Percentiles rank a stretch among this genome's conserved stretches.
These are phyloP conservation scores for Phanerochaete carnosa DNA, from an alignment of 768 basidiomycete species.

Conservation along the genomic window DNA sequence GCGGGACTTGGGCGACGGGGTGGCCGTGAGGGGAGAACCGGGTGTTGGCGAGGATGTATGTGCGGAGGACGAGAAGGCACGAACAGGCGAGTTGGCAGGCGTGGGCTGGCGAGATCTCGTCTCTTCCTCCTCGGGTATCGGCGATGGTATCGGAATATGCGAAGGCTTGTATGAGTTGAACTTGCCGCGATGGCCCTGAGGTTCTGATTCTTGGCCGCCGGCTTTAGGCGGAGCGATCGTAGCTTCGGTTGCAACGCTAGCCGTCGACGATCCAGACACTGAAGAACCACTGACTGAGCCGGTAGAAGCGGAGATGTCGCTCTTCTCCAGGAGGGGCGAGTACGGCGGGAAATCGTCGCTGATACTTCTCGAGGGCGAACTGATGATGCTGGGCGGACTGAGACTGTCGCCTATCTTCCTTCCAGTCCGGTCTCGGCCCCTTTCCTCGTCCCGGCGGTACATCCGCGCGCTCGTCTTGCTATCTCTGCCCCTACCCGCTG, in stretches of 20 bases:
- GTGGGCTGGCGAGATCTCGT: conserved; percentile 47
- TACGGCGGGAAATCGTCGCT: conserved; percentile 14
- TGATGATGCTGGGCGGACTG: conserved; percentile 34
- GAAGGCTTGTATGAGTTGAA: not conserved
- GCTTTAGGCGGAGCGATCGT: not conserved
- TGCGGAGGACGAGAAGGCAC: conserved; percentile 20
- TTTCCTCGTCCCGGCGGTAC: conserved; percentile 24
- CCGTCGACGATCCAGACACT: conserved; percentile 26
- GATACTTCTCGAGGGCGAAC: conserved; percentile 18
- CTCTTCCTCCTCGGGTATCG: conserved; percentile 35
- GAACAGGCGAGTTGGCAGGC: conserved; percentile 59
- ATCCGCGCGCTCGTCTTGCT: conserved; percentile 2
- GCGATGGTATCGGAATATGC: conserved; percentile 19
- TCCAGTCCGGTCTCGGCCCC: conserved; percentile 42
- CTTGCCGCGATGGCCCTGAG: not conserved
- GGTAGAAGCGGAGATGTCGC: conserved; percentile 17
- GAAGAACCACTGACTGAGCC: conserved; percentile 13
- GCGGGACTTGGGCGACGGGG: conserved; percentile 11
- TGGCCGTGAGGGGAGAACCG: not conserved
- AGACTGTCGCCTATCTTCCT: conserved; percentile 36
- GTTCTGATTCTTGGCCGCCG: not conserved
- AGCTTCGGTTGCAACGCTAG: conserved; percentile 22
- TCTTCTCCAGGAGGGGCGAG: conserved; percentile 9
- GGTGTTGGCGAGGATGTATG: not conserved
- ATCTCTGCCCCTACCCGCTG: conserved; percentile 13